Base-by-base conservation (phyloP, 2,329 filamentous ascomycete genomes). In the Claviceps africana region DNA sequence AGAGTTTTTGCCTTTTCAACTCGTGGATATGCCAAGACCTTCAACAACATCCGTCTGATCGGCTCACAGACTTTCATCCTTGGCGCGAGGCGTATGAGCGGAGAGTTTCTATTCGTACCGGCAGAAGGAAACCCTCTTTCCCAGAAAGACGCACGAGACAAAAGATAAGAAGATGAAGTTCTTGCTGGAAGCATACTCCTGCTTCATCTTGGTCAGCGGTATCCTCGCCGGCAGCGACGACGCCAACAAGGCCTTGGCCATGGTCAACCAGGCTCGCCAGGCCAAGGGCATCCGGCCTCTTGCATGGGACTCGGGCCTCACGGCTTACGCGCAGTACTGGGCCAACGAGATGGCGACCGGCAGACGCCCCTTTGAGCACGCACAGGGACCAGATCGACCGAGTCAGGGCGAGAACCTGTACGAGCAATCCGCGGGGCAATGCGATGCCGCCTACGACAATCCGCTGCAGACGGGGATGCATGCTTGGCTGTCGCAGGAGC, bases 341-440 rank as follows among this genome's bases (percentile, higher is more conserved):
- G 66, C 64, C 15, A 60, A 63, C 45, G 56, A 65, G 39, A 65
- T 69, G 59, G 65, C 59, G 2, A 57, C 59, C 17, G 60, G 58
- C 7, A 53, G 54, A n/a, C 58, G 59, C 30, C 59, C 61, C 3
- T 67, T 67, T 51, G 55, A 60, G 42, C 66, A 68, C 50, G 62
- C 66, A 4, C 57, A 62, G 10, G 60, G 60, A 2, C 48, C 57
- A 33, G 58, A 61, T 15, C 63, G 66, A 3, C 64, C 63, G 3
- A 53, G 56, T n/a, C 66, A 69, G 47, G 66, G 66, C 42, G 66
- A 69, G 53, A 65, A 59, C 15, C 58, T 68, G 37, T 67, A 63
- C 52, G 61, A 63, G 31, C 60, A 65, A 37, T 56, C 60, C 11
- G 60, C 65, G 1, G 56, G 57, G 5, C 60, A 63, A 40, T 67